phyloP scores from a whole-genome alignment of 1,284 basidiomycete genomes.

The Heterobasidion occidentale region DNA sequence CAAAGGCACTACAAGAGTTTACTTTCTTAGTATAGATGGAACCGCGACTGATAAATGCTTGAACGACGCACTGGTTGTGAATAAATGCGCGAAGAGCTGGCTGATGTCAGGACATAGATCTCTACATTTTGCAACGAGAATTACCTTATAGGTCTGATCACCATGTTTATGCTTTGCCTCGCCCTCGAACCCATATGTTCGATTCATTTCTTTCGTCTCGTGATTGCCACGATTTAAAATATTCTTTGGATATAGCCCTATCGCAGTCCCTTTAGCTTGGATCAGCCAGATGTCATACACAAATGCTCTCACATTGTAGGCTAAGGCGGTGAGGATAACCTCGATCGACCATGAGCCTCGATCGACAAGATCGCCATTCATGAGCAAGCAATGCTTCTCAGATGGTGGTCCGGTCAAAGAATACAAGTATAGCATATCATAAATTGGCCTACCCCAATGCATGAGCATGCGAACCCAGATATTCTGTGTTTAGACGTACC shows the following conservation, averaged over 20 bases:
- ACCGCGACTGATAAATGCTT: not conserved
- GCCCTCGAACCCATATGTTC: constrained; percentile 92
- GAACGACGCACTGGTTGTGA: constrained; percentile 70
- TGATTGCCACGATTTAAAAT: constrained; percentile 97
- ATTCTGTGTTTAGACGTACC: constrained; percentile 35
- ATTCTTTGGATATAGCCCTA: constrained; percentile 82
- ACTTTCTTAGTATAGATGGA: not conserved
- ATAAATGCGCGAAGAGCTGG: constrained; percentile 87
- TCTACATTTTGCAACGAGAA: not conserved
- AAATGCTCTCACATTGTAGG: constrained; percentile 73
- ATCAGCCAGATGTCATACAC: constrained; percentile 3
- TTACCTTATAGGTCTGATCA: constrained; percentile 81
- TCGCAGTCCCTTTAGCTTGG: not conserved
- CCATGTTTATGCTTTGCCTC: constrained; percentile 95
- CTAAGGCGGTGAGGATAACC: constrained; percentile 89
- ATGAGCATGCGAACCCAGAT: constrained; percentile 1
- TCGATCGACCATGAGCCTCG: constrained; percentile 97
- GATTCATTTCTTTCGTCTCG: constrained; percentile 89
- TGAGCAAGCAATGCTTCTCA: constrained; percentile 77
- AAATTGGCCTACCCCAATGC: constrained; percentile 68
- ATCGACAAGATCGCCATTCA: constrained; percentile 97
- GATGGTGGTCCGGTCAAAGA: constrained; percentile 81
- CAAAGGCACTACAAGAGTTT: constrained; percentile 63
- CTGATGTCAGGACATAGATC: not conserved
- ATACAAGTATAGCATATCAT: constrained; percentile 86